Conservation (phyloP, 1,139 yeast genomes). For the Entelexis paramagnoliae region DNA sequence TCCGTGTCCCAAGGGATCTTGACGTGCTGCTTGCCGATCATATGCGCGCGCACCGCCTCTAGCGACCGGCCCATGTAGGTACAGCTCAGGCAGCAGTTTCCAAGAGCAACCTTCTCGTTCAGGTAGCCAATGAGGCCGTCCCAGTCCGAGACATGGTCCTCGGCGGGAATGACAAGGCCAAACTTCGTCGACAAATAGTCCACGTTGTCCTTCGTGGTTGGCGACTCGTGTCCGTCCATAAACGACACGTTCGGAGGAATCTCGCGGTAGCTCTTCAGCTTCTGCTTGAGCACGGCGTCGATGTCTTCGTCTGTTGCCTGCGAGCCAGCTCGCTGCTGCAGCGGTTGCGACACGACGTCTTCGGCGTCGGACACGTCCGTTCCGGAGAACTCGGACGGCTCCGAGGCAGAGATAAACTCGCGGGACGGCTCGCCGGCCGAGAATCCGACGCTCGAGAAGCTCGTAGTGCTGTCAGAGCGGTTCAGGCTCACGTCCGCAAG, state of each 20-base stretch:
- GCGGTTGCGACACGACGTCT: constrained; percentile 6
- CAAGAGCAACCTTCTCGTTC: constrained; percentile 75
- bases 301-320: constrained; percentile 23
- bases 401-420: constrained; percentile 13
- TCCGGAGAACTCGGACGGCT: constrained; percentile 12
- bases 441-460: constrained; percentile 14
- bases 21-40: constrained; percentile 77
- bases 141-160: constrained; percentile 53
- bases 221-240: constrained; percentile 52
- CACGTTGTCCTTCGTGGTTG: constrained; percentile 52
- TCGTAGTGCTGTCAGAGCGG: constrained; percentile 18
- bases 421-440: constrained; percentile 19
- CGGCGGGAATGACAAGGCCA: constrained; percentile 83
- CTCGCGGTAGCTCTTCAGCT: constrained; percentile 45
- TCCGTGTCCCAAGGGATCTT: constrained; percentile 78
- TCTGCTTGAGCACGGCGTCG: constrained; percentile 30
- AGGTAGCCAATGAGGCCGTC: constrained; percentile 64
- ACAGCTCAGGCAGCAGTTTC: constrained; percentile 78
- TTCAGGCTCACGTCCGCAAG: constrained; percentile 22
- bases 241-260: constrained; percentile 68
- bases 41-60: constrained; percentile 86
- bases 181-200: constrained; percentile 67
- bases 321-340: not conserved
- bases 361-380: constrained; percentile 15
- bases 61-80: constrained; percentile 69